A percentile compares a stretch with the other conserved stretches of the same genome.
phyloP scores from a whole-genome alignment of 2,329 filamentous ascomycete species.

The Calonectria crousiana region DNA sequence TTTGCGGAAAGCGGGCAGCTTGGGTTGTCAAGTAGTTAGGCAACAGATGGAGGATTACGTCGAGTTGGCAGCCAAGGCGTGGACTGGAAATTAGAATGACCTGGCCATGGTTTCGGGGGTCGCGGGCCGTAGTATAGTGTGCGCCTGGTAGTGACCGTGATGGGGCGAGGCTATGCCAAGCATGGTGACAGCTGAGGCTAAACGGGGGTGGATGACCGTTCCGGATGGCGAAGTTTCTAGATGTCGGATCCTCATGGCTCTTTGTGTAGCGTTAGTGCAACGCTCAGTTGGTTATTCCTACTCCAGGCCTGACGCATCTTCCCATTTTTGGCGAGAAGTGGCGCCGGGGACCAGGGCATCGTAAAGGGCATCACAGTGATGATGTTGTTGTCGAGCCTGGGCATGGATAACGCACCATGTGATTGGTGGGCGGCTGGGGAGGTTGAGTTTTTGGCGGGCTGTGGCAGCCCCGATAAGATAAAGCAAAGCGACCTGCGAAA shows the following conservation, averaged over 20 bases:
- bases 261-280: slow-evolving; percentile 5
- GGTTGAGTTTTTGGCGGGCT: slow-evolving; percentile 10
- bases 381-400: neutral
- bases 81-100: slow-evolving; percentile 35
- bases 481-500: slow-evolving; percentile 29
- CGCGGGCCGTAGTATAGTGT: slow-evolving; percentile 2
- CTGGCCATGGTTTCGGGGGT: slow-evolving; percentile 22
- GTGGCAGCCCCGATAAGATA: slow-evolving; percentile 43
- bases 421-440: slow-evolving; percentile 30
- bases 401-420: slow-evolving; percentile 3
- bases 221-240: slow-evolving; percentile 9
- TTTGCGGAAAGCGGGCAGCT: neutral
- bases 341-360: slow-evolving; percentile 4
- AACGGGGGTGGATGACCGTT: slow-evolving; percentile 12
- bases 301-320: neutral
- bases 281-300: neutral
- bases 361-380: slow-evolving; percentile 4
- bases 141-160: slow-evolving; percentile 5
- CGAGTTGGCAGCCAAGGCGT: slow-evolving; percentile 27
- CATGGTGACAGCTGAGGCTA: neutral
- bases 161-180: slow-evolving; percentile 15
- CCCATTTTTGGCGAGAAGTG: slow-evolving; percentile 11
- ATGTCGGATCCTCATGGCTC: slow-evolving; percentile 5
- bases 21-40: slow-evolving; percentile 1
- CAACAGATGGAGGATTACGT: slow-evolving; percentile 1